Evolutionary conservation across 352 stramenopile genomes (phyloP), one percentile per base, ranked within the genome.

Genomic region (Phytophthora kernoviae): DNA sequence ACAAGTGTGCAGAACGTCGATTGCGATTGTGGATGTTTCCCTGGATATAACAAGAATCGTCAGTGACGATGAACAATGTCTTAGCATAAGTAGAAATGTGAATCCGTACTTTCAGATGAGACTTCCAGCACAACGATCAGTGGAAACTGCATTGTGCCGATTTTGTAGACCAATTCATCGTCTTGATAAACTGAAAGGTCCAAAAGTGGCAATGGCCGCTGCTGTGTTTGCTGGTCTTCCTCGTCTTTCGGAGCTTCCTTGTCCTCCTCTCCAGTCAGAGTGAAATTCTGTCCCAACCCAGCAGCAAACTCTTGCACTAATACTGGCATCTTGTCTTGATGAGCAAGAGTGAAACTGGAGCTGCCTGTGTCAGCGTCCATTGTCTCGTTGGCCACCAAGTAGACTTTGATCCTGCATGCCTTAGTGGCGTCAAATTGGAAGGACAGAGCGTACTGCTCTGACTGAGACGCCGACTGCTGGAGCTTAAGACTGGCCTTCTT

Each of bases 371-470:
- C 77, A 41, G 78, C 60, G 46, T 94, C 77, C 33, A 93, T 82
- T 8, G 68, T 85, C 70, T 95, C 87, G 17, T 65, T 51, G 20
- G 76, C 81, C 27, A 91, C 67, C 17, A 94, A 56, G 48, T 80
- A 91, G 2, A 95, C 58, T 39, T 71, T 75, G 42, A 90, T 65
- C n/a, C 59, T 72, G 55, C 84, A 93, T 1, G 83, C 60, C 58
- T 91, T 93, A 12, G 78, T 88, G 20, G 81, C 84, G 52, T 95
- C 87, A 50, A 94, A 93, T 24, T 84, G 39, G 64, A 95, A 94
- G 61, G 84, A 72, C 20, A 95, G 67, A 5, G 56, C 68, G 60
- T 77, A 75, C 17, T 72, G 48, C 18, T 61, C 46, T 9, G 36
- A 20, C 9, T 77, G 42, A 5, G 39, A 65, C 44, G 58, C 47